phyloP scores from a whole-genome alignment of 352 stramenopile species.

The Aphanomyces euteiches region DNA sequence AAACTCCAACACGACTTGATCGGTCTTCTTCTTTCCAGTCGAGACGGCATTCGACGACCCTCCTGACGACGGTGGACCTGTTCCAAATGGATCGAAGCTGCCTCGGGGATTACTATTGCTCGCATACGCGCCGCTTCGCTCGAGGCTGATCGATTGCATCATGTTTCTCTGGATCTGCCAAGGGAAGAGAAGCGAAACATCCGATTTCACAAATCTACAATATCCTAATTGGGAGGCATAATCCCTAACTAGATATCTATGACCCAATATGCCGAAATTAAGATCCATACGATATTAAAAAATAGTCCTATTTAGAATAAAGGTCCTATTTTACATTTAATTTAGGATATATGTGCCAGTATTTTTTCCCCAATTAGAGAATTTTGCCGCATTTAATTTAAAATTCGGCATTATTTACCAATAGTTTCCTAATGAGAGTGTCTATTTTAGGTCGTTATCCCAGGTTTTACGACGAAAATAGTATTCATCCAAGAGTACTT shows the following conservation, averaged over 20 bases:
- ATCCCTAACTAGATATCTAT: not conserved
- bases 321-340: too few relatives aligned
- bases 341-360: too few relatives aligned
- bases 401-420: too few relatives aligned
- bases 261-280: not conserved
- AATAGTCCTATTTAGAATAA: constrained; percentile 4
- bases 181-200: constrained; percentile 4
- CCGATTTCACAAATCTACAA: not conserved
- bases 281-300: too few relatives aligned
- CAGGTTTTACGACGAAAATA: too few relatives aligned
- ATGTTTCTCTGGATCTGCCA: constrained; percentile 9
- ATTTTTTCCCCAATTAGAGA: too few relatives aligned
- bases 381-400: too few relatives aligned
- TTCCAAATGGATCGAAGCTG: too few relatives aligned
- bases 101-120: not conserved
- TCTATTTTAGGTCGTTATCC: too few relatives aligned
- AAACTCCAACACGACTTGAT: constrained; percentile 82
- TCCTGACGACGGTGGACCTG: too few relatives aligned
- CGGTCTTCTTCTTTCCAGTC: constrained; percentile 50
- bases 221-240: constrained; percentile 3
- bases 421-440: too few relatives aligned
- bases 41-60: not conserved
- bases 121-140: not conserved
- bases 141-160: constrained; percentile 17
- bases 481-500: too few relatives aligned